Conservation (phyloP, 169 alveolate genomes). For the Cryptosporidium meleagridis region DNA sequence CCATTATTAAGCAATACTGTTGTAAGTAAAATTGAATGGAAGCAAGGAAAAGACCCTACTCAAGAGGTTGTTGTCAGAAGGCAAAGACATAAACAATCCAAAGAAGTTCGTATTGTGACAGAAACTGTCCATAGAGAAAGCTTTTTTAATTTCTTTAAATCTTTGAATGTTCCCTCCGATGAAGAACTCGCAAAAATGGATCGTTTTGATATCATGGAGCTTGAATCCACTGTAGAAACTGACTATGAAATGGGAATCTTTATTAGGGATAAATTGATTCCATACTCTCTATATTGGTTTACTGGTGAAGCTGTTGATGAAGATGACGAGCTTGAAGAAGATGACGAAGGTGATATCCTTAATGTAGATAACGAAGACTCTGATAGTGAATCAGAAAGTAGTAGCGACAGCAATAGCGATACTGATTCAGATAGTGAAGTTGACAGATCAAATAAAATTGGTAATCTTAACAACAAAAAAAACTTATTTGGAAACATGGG, state of each 20-base stretch:
- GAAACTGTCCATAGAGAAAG: slow-evolving; percentile 70
- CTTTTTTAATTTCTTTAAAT: slow-evolving; percentile 62
- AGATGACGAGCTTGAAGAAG: slow-evolving; percentile 74
- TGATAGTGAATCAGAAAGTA: slow-evolving; percentile 29
- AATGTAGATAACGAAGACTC: slow-evolving; percentile 54
- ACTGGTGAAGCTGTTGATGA: slow-evolving; percentile 74
- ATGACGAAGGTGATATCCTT: slow-evolving; percentile 69
- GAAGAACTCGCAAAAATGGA: slow-evolving; percentile 66
- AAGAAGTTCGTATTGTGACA: slow-evolving; percentile 59
- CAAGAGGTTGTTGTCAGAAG: slow-evolving; percentile 70
- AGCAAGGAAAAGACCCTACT: slow-evolving; percentile 66
- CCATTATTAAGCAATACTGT: slow-evolving; percentile 71
- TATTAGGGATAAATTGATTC: slow-evolving; percentile 68
- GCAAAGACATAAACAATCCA: slow-evolving; percentile 70
- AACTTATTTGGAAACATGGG: neutral
- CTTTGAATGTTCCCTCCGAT: slow-evolving; percentile 68
- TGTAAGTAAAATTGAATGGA: slow-evolving; percentile 50
- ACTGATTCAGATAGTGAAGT: neutral
- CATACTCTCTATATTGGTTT: slow-evolving; percentile 68
- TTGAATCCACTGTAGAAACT: slow-evolving; percentile 70
- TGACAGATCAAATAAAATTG: neutral
- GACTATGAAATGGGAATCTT: slow-evolving; percentile 72
- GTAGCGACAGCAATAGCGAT: neutral
- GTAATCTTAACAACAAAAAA: neutral
- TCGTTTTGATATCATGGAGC: slow-evolving; percentile 68